Base-by-base conservation (phyloP, 2,329 filamentous ascomycete genomes). In the Helicocarpus griseus region DNA sequence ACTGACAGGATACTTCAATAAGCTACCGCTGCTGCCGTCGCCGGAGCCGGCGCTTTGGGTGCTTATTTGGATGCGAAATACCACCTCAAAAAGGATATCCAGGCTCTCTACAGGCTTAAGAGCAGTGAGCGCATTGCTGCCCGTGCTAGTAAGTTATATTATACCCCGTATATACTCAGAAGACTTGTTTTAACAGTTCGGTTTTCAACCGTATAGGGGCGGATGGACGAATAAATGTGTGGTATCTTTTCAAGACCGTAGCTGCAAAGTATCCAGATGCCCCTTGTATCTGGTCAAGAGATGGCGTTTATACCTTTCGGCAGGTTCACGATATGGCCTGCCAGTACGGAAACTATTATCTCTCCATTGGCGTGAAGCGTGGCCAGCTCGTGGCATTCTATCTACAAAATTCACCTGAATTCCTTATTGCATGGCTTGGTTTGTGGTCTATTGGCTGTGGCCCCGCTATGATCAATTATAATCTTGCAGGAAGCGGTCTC, bases 391-490 rank as follows among this genome's bases (percentile, higher is more conserved):
- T 87, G 0, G 80, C 76, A 3, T 73, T 87, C 53, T 86, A 83
- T 65, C 77, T 87, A 65, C 76, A 74, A 59, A 88, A 87, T 64
- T 78, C 80, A 13, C 75, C 81, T 0, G 82, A 87, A 51, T 86
- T 87, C 57, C 60, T 85, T 7, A 79, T 85, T 46, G 76, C 77
- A 2, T 85, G 83, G 79, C 61, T 87, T 38, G 84, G 78, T 0
- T 68, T 83, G 2, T 78, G 79, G 74, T 76, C 80, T 8, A 78
- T 87, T 51, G 85, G 85, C 3, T 80, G 80, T 13, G 82, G 81
- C 0, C 85, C 85, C 0, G 83, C 85, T 0, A 77, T 85, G 66
- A 83, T 88, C 63, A 88, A 88, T 63, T 80, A 83, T 63, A 83
- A 87, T 60, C 69, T 88, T 6, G 73, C 76, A 6, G 80, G 78